Evolutionary conservation across 306 rosid species (phyloP), one percentile per base, ranked within the genome.

Genomic region (Prunus davidiana): DNA sequence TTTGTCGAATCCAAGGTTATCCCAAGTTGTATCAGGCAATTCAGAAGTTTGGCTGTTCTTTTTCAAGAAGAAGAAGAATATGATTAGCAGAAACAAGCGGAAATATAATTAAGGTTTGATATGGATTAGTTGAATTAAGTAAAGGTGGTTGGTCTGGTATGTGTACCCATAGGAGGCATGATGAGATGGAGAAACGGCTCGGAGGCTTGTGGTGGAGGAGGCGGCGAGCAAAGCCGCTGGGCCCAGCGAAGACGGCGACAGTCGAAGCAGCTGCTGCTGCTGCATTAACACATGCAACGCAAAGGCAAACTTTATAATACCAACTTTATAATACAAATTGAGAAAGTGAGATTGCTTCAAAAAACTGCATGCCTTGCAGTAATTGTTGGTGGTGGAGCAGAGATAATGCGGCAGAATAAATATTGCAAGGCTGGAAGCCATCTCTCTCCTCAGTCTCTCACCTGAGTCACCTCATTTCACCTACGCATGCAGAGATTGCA

Each of bases 1-100:
- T 8, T 73, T 24, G n/a, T 62, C 22, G 32, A 70, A 60, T 64
- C 76, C 76, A 52, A 70, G 56, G 27, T 7, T 16, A 34, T 78
- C 64, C 76, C 76, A 69, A 15, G 20, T 70, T 32, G 43, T 60
- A 50, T 69, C 81, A 70, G 43, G 19, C 69, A 61, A 61, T 78
- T 71, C 71, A 0, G 71, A 27, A 4, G 28, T 28, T 60, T 58
- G 64, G 27, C 81, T 61, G 64, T 10, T 58, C 15, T 28, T 56
- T n/a, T 9, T 27, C 32, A n/a, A 60, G 32, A 5, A 41, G 38
- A 47, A 47, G 12, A 51, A 65, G 8, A 7, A 19, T 10, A 34
- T 34, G 49, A 3, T 27, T 5, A 27, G 43, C 24, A 28, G 10
- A 61, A 28, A 28, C 34, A 62, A 51, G 19, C 14, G n/a, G 15